Evolutionary conservation across 1,284 basidiomycete species (phyloP).

Genomic region (Tilletia setariae): DNA sequence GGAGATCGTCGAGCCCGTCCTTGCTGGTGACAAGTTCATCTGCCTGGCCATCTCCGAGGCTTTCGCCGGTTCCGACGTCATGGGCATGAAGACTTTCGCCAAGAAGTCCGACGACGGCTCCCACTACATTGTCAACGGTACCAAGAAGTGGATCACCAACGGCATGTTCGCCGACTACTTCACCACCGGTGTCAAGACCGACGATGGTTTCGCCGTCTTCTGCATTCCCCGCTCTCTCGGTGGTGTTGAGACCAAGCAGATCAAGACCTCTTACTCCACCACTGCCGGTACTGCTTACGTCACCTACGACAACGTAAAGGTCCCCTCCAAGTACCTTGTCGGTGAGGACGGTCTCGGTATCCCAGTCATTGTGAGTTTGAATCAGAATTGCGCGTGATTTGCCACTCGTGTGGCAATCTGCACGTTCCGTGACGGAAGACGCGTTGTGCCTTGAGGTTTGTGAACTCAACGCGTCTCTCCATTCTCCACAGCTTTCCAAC

Average conservation of each 20-base stretch:
- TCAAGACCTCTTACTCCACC: constrained; percentile 62
- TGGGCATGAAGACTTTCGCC: constrained; percentile 67
- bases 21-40: constrained; percentile 76
- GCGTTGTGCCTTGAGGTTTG: background rate
- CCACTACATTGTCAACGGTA: constrained; percentile 56
- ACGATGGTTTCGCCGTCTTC: constrained; percentile 80
- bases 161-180: constrained; percentile 64
- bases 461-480: background rate
- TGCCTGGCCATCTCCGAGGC: constrained; percentile 83
- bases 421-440: background rate
- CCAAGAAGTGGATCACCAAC: constrained; percentile 59
- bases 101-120: constrained; percentile 76
- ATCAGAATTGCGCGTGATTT: background rate
- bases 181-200: constrained; percentile 55
- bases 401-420: background rate
- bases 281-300: constrained; percentile 70
- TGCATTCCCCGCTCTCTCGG: constrained; percentile 61
- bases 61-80: constrained; percentile 84
- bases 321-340: constrained; percentile 79
- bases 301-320: constrained; percentile 80
- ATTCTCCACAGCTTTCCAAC: constrained; percentile 54
- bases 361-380: constrained; percentile 61
- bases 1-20: constrained; percentile 73
- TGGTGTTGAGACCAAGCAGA: constrained; percentile 74
- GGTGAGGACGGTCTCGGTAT: constrained; percentile 79